Conservation (phyloP, 257 asterid genomes). For the Forsythia viridissima region DNA sequence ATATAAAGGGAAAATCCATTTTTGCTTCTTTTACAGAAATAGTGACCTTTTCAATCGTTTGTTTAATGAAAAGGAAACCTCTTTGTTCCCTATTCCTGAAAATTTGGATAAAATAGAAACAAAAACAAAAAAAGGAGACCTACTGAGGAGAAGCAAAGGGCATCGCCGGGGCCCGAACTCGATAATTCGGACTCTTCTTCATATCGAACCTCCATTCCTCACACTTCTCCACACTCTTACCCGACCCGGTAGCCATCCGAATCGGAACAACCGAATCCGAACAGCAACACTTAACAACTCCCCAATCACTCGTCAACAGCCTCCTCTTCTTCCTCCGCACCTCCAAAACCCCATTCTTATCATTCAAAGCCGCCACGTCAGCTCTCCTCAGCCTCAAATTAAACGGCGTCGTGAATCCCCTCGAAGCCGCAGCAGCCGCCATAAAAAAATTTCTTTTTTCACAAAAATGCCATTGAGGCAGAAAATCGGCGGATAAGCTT, state of each 20-base stretch:
- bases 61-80: not conserved
- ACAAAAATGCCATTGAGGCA: constrained; percentile 29
- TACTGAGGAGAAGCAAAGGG: constrained; percentile 71
- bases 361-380: constrained; percentile 34
- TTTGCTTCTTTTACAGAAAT: not conserved
- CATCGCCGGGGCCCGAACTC: constrained; percentile 48
- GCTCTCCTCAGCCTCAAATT: constrained; percentile 34
- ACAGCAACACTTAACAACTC: constrained; percentile 51
- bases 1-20: not conserved
- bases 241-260: constrained; percentile 37
- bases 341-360: constrained; percentile 35
- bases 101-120: not conserved
- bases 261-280: constrained; percentile 43
- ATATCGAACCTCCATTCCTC: constrained; percentile 56
- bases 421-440: constrained; percentile 51
- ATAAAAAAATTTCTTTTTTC: not conserved
- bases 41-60: not conserved
- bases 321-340: constrained; percentile 54
- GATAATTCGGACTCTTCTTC: constrained; percentile 37
- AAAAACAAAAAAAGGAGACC: not conserved
- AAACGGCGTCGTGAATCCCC: constrained; percentile 53
- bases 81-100: not conserved
- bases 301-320: constrained; percentile 29
- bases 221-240: constrained; percentile 48
- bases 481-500: not conserved